A percentile compares a stretch with the other conserved stretches of the same genome.
phyloP scores from a whole-genome alignment of 1,284 basidiomycete species.

The Ganoderma resinaceum region DNA sequence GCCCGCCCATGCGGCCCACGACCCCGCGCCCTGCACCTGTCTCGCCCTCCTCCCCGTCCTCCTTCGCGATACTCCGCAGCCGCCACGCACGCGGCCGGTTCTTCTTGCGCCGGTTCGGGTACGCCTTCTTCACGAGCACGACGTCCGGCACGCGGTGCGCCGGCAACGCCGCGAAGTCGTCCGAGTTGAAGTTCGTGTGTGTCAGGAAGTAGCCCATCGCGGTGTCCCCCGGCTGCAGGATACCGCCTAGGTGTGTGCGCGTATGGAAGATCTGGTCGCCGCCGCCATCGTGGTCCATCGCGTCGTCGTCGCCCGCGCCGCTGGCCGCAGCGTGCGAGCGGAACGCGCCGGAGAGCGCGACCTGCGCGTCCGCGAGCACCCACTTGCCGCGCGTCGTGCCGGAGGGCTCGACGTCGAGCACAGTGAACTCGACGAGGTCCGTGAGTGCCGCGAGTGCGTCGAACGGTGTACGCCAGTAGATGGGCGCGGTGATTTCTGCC shows the following conservation, averaged over 20 bases:
- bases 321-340: slow-evolving; percentile 50
- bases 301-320: slow-evolving; percentile 50
- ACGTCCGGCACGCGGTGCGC: slow-evolving; percentile 87
- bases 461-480: slow-evolving; percentile 94
- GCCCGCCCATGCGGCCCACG: slow-evolving; percentile 88
- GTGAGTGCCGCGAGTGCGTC: slow-evolving; percentile 82
- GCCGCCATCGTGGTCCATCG: slow-evolving; percentile 63
- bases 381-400: slow-evolving; percentile 74
- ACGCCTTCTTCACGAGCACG: slow-evolving; percentile 94
- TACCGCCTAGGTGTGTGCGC: slow-evolving; percentile 93
- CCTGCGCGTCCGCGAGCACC: slow-evolving; percentile 93
- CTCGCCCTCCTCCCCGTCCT: slow-evolving; percentile 85
- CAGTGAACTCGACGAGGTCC: slow-evolving; percentile 94
- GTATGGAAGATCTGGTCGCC: slow-evolving; percentile 88
- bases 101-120: slow-evolving; percentile 95
- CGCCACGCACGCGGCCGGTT: slow-evolving; percentile 87
- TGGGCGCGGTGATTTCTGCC: slow-evolving; percentile 81
- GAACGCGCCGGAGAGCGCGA: slow-evolving; percentile 87
- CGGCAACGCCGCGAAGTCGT: slow-evolving; percentile 82
- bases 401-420: slow-evolving; percentile 93
- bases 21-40: slow-evolving; percentile 82
- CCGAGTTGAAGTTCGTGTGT: slow-evolving; percentile 93
- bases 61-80: slow-evolving; percentile 93
- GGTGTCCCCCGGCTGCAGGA: slow-evolving; percentile 95
- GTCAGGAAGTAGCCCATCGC: slow-evolving; percentile 92